Evolutionary conservation across 352 stramenopile species (phyloP).

Genomic region (Aphanomyces euteiches): DNA sequence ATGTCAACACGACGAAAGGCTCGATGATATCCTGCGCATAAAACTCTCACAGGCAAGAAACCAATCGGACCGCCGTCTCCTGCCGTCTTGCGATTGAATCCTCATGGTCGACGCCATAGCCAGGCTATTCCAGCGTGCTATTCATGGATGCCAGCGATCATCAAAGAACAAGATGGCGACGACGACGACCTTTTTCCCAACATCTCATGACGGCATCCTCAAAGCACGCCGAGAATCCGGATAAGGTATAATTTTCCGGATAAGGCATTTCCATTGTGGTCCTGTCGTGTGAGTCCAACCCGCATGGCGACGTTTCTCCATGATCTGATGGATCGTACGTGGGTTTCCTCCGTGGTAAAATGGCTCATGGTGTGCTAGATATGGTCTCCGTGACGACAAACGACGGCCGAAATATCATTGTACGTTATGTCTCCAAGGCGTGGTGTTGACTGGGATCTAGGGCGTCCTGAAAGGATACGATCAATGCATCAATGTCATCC

Average conservation of each 20-base stretch:
- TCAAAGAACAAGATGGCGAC: too few relatives aligned
- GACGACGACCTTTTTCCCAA: too few relatives aligned
- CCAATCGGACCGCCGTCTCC: too few relatives aligned
- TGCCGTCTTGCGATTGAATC: too few relatives aligned
- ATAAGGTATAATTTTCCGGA: neutral
- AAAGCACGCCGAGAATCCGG: neutral
- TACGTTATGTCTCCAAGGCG: conserved; percentile 35
- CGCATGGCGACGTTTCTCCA: conserved; percentile 79
- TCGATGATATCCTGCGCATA: too few relatives aligned
- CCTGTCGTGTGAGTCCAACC: neutral
- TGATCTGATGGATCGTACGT: conserved; percentile 79
- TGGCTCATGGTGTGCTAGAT: conserved; percentile 39
- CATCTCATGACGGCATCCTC: too few relatives aligned
- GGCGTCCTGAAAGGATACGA: conserved; percentile 90
- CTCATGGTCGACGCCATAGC: too few relatives aligned
- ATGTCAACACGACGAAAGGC: too few relatives aligned
- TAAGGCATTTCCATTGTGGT: too few relatives aligned
- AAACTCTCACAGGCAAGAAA: too few relatives aligned
- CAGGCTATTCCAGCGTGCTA: too few relatives aligned
- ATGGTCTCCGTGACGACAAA: conserved; percentile 92
- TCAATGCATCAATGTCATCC: conserved; percentile 90
- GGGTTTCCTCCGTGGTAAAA: neutral
- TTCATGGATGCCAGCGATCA: too few relatives aligned
- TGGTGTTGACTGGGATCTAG: conserved; percentile 36
- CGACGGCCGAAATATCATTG: conserved; percentile 92